Conservation (phyloP, 805 yeast species). For the Scheffersomyces amazonensis region DNA sequence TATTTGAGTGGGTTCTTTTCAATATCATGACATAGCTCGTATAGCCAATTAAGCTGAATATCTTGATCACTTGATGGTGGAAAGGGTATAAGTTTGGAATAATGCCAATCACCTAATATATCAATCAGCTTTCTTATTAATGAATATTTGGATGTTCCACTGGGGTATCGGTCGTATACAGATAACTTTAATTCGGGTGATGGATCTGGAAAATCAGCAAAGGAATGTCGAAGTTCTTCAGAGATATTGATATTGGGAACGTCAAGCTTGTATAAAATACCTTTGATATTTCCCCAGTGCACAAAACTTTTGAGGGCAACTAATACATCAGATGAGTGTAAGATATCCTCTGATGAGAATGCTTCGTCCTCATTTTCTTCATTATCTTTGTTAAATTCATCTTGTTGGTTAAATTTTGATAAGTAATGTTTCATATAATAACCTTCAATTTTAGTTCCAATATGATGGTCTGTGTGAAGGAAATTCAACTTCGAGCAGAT, state of each 20-base stretch:
- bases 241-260: constrained; percentile 35
- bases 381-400: too few relatives aligned
- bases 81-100: constrained; percentile 37
- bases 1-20: constrained; percentile 47
- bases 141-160: constrained; percentile 49
- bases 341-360: too few relatives aligned
- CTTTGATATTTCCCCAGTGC: constrained; percentile 55
- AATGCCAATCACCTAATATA: constrained; percentile 29
- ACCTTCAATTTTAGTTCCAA: constrained; percentile 50
- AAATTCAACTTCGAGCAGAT: constrained; percentile 49
- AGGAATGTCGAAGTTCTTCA: constrained; percentile 23
- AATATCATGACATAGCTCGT: constrained; percentile 41
- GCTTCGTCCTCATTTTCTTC: constrained; percentile 27
- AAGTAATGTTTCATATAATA: constrained; percentile 29
- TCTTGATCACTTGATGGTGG: constrained; percentile 19
- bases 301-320: constrained; percentile 49
- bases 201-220: constrained; percentile 41
- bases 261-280: constrained; percentile 41
- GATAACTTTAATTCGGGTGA: constrained; percentile 34
- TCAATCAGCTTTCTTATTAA: constrained; percentile 39
- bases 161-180: constrained; percentile 47
- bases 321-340: constrained; percentile 40
- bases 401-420: neutral
- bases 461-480: constrained; percentile 55
- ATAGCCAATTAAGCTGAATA: constrained; percentile 32